phyloP scores from a whole-genome alignment of 352 stramenopile species.

The Pilasporangium apinafurcum region DNA sequence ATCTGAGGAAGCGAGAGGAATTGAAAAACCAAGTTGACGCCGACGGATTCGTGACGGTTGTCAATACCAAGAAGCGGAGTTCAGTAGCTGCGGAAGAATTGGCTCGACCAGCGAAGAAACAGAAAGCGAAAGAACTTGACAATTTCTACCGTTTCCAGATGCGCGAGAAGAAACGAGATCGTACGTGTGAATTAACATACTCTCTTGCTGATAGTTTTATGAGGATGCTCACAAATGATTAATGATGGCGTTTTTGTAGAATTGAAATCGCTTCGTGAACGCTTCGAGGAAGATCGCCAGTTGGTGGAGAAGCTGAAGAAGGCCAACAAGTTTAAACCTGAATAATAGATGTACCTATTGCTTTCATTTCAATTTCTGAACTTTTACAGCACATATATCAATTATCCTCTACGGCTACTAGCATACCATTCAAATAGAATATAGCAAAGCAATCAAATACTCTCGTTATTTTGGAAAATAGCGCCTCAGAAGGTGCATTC shows the following conservation, averaged over 20 bases:
- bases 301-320: constrained; percentile 82
- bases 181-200: constrained; percentile 27
- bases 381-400: not conserved
- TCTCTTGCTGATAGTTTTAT: not conserved
- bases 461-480: no score
- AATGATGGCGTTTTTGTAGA: constrained; percentile 27
- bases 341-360: constrained; percentile 31
- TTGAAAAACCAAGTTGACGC: constrained; percentile 76
- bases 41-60: constrained; percentile 79
- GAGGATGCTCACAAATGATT: not conserved
- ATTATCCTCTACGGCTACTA: not conserved
- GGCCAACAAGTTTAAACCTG: constrained; percentile 74
- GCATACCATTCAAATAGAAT: not conserved
- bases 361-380: not conserved
- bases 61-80: constrained; percentile 76
- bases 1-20: constrained; percentile 51
- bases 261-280: constrained; percentile 73
- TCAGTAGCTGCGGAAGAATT: constrained; percentile 37
- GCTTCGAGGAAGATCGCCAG: constrained; percentile 77
- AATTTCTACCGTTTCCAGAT: constrained; percentile 87
- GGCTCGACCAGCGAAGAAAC: constrained; percentile 60
- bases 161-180: constrained; percentile 79
- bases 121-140: constrained; percentile 74
- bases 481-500: constrained; percentile 9
- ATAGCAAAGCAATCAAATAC: not conserved